A percentile compares a stretch with the other conserved stretches of the same genome.
Evolutionary conservation across 2,329 filamentous ascomycete genomes (phyloP).

Genomic region (Cladophialophora immunda): DNA sequence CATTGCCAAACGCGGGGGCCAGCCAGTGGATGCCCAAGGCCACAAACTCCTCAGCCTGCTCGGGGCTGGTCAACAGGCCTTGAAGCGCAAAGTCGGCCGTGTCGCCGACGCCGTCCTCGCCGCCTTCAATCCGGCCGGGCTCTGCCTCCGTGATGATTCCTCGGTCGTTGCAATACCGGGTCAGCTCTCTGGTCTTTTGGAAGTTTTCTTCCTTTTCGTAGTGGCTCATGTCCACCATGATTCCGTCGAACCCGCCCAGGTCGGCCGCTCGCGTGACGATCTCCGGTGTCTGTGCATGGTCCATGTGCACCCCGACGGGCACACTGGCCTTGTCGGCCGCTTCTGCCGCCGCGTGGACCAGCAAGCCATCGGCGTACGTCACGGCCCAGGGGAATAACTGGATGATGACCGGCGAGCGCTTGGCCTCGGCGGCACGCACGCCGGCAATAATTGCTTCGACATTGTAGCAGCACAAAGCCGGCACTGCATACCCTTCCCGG

Average conservation of each 20-base stretch:
- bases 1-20: constrained; percentile 79
- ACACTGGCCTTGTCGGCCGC: constrained; percentile 66
- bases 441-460: constrained; percentile 74
- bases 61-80: constrained; percentile 71
- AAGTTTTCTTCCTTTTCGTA: constrained; percentile 75
- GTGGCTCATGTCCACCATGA: constrained; percentile 82
- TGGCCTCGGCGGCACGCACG: constrained; percentile 73
- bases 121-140: constrained; percentile 74
- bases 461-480: constrained; percentile 61
- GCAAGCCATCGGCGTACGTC: constrained; percentile 67
- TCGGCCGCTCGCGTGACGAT: constrained; percentile 69
- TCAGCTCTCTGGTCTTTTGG: constrained; percentile 68
- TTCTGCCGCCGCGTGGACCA: constrained; percentile 65
- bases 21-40: constrained; percentile 76
- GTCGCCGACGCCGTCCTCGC: constrained; percentile 77
- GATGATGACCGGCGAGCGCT: constrained; percentile 73
- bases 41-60: constrained; percentile 75
- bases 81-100: too few relatives aligned
- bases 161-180: constrained; percentile 68
- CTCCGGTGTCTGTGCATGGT: constrained; percentile 69
- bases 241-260: constrained; percentile 71
- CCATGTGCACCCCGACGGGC: constrained; percentile 70
- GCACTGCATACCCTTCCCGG: constrained; percentile 38
- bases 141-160: constrained; percentile 76
- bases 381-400: constrained; percentile 79